phyloP scores from a whole-genome alignment of 306 rosid species.

The Begonia loranthoides region DNA sequence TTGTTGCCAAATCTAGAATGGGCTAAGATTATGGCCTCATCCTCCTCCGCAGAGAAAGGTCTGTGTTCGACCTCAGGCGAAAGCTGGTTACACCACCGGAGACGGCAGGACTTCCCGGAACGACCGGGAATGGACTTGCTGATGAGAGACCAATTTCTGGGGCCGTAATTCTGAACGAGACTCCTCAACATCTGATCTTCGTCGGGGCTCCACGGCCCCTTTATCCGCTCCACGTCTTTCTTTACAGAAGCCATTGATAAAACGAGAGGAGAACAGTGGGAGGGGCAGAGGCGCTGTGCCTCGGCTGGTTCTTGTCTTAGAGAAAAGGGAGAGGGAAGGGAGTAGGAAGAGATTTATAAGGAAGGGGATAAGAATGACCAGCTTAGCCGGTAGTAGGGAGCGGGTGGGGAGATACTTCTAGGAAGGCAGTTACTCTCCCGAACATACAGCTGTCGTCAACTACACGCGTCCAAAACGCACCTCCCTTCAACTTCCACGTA shows the following conservation, averaged over 20 bases:
- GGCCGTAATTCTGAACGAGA: slow-evolving; percentile 47
- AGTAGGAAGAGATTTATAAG: slow-evolving; percentile 7
- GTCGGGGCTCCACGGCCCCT: slow-evolving; percentile 86
- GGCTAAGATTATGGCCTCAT: slow-evolving; percentile 39
- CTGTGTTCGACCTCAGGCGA: slow-evolving; percentile 74
- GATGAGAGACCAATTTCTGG: slow-evolving; percentile 67
- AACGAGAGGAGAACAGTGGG: not conserved
- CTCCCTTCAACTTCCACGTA: slow-evolving; percentile 3
- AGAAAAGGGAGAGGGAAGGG: not conserved
- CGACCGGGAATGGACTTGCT: slow-evolving; percentile 79
- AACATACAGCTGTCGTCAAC: slow-evolving; percentile 9
- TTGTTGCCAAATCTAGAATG: slow-evolving; percentile 61
- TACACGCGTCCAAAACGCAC: slow-evolving; percentile 5
- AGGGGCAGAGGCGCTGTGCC: slow-evolving; percentile 5
- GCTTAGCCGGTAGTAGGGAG: slow-evolving; percentile 7
- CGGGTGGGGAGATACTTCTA: slow-evolving; percentile 5
- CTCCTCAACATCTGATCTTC: slow-evolving; percentile 54
- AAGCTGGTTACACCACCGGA: slow-evolving; percentile 88
- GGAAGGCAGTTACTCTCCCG: slow-evolving; percentile 11
- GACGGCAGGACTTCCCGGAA: slow-evolving; percentile 76
- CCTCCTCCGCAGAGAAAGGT: slow-evolving; percentile 58
- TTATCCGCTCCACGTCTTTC: slow-evolving; percentile 45
- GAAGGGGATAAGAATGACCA: slow-evolving; percentile 11
- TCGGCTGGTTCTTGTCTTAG: slow-evolving; percentile 1
- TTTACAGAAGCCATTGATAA: slow-evolving; percentile 24